Conservation (phyloP, 1,284 basidiomycete genomes). For the Moesziomyces parantarcticus region DNA sequence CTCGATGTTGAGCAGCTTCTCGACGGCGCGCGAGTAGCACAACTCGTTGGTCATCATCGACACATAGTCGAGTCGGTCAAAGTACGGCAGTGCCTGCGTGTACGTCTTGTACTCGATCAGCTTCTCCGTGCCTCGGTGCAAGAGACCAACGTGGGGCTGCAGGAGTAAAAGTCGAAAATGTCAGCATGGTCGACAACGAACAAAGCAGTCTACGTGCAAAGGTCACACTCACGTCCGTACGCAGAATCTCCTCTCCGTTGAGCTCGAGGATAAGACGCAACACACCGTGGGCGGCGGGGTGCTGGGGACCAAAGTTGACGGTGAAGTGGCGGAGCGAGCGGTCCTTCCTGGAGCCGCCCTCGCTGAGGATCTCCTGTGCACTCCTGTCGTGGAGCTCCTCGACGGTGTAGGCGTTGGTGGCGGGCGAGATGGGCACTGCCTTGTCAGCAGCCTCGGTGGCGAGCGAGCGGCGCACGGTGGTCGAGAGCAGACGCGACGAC, state of each 20-base stretch:
- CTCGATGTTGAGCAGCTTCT: slow-evolving; percentile 97
- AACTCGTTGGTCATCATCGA: slow-evolving; percentile 81
- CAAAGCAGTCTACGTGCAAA: not conserved
- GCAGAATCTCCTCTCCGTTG: slow-evolving; percentile 81
- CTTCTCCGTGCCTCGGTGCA: slow-evolving; percentile 98
- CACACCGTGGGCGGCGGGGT: slow-evolving; percentile 98
- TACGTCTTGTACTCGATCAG: slow-evolving; percentile 99
- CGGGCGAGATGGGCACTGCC: slow-evolving; percentile 38
- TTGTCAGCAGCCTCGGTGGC: slow-evolving; percentile 54
- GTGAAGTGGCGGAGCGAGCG: slow-evolving; percentile 76
- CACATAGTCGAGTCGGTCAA: slow-evolving; percentile 98
- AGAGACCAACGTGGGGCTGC: slow-evolving; percentile 86
- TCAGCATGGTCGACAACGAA: slow-evolving; percentile 61
- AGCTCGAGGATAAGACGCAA: slow-evolving; percentile 96
- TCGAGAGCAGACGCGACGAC: slow-evolving; percentile 29
- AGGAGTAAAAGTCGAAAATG: slow-evolving; percentile 13
- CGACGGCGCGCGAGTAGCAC: slow-evolving; percentile 95
- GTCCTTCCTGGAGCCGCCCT: slow-evolving; percentile 79
- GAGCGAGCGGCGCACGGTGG: slow-evolving; percentile 44
- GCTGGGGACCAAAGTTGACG: slow-evolving; percentile 76
- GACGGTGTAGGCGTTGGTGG: slow-evolving; percentile 52
- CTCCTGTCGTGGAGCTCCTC: slow-evolving; percentile 77
- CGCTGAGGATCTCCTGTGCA: slow-evolving; percentile 80
- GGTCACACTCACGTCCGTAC: slow-evolving; percentile 48
- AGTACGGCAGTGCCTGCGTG: slow-evolving; percentile 97